Conservation (phyloP, 108 stramenopile genomes). For the Nitzschia sp. region DNA sequence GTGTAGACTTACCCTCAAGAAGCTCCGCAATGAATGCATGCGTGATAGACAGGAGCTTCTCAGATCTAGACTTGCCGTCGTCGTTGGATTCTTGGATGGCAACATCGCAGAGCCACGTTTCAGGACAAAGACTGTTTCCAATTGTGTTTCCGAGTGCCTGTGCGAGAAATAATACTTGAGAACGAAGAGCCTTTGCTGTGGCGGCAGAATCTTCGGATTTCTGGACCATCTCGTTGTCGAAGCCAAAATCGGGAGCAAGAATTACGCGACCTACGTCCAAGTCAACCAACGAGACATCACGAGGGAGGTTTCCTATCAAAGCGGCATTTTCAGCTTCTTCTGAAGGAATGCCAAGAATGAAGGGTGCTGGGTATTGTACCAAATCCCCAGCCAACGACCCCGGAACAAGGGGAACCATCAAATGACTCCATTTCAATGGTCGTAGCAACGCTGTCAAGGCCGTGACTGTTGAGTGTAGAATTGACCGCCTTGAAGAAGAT, state of each 20-base stretch:
- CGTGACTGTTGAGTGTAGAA: slow-evolving; percentile 60
- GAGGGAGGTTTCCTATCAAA: slow-evolving; percentile 63
- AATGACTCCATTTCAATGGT: slow-evolving; percentile 79
- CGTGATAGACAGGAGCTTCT: slow-evolving; percentile 25
- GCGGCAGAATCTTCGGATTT: slow-evolving; percentile 31
- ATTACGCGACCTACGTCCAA: slow-evolving; percentile 87
- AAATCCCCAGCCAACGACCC: slow-evolving; percentile 73
- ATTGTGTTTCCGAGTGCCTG: slow-evolving; percentile 66
- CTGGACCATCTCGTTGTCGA: slow-evolving; percentile 48
- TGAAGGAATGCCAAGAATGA: slow-evolving; percentile 74
- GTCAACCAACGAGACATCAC: slow-evolving; percentile 84
- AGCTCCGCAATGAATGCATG: slow-evolving; percentile 62
- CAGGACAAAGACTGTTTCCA: slow-evolving; percentile 50
- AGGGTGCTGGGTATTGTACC: slow-evolving; percentile 86
- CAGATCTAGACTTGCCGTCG: neutral
- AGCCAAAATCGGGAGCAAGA: slow-evolving; percentile 61
- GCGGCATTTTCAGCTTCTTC: slow-evolving; percentile 62
- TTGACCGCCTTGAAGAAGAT: slow-evolving; percentile 67
- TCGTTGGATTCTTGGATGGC: neutral
- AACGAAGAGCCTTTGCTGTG: slow-evolving; percentile 52
- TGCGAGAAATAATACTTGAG: slow-evolving; percentile 72
- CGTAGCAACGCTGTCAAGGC: slow-evolving; percentile 53
- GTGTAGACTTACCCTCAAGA: slow-evolving; percentile 40
- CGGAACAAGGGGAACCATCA: slow-evolving; percentile 77
- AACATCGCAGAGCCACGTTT: slow-evolving; percentile 71